These are phyloP conservation scores for Myriosclerotinia scirpicola DNA, from an alignment of 2,329 filamentous ascomycete species.

Conservation along the genomic window DNA sequence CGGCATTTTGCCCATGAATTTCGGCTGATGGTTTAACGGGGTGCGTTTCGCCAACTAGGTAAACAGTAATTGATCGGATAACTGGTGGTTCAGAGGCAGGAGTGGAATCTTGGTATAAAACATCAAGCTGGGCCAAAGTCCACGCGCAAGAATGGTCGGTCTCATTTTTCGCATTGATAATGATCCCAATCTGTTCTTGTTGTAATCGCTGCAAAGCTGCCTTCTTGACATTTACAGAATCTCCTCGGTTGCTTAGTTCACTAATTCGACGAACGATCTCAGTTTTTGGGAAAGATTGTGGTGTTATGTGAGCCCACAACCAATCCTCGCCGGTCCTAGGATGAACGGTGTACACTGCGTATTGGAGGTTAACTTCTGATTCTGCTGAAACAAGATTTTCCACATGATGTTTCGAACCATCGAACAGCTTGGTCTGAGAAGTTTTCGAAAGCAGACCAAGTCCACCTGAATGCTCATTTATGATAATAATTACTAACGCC, in stretches of 20 bases:
- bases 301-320: constrained; percentile 5
- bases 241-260: not conserved
- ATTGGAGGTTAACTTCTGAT: not conserved
- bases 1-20: not conserved
- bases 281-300: not conserved
- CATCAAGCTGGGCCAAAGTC: constrained; percentile 8
- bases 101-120: not conserved
- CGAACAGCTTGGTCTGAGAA: not conserved
- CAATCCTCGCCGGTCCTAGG: not conserved
- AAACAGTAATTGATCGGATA: not conserved
- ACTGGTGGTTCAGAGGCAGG: no score
- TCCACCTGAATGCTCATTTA: not conserved
- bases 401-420: not conserved
- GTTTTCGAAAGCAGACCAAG: not conserved
- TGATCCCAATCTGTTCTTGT: constrained; percentile 8
- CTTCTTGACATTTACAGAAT: not conserved
- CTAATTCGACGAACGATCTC: not conserved
- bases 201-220: not conserved
- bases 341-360: not conserved
- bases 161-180: not conserved
- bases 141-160: not conserved
- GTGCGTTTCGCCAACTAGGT: not conserved
- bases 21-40: not conserved
- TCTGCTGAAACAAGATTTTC: not conserved
- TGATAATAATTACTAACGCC: not conserved